Evolutionary conservation across 208 protist genomes (phyloP).

Genomic region (Leishmania lainsoni): DNA sequence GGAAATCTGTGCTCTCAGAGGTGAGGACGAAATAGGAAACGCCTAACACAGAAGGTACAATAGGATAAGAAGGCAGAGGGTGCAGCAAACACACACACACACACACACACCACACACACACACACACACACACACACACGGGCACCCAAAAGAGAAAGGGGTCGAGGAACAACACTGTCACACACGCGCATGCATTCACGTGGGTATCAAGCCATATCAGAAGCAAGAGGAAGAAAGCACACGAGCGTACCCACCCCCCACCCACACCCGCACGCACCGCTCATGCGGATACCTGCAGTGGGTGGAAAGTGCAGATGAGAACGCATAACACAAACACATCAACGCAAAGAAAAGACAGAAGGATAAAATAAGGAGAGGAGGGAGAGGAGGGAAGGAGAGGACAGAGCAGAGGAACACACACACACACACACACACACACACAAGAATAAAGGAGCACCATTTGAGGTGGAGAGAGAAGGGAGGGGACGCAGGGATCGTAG

Average conservation of each 20-base stretch:
- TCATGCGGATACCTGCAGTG: neutral
- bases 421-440: slow-evolving; percentile 14
- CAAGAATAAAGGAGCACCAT: neutral
- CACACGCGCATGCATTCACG: neutral
- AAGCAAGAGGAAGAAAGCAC: neutral
- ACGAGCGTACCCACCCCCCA: neutral
- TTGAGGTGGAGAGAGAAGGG: slow-evolving; percentile 16
- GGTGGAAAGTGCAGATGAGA: neutral
- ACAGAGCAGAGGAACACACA: slow-evolving; percentile 1
- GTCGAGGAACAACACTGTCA: neutral
- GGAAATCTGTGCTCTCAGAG: neutral
- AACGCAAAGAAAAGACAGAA: slow-evolving; percentile 12
- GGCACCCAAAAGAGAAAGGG: neutral
- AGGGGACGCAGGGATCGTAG: neutral
- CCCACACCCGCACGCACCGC: too few relatives aligned
- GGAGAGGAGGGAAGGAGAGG: neutral
- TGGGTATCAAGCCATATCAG: neutral
- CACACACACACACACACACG: neutral
- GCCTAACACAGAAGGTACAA: too few relatives aligned
- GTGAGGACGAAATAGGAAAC: too few relatives aligned
- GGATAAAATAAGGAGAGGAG: neutral
- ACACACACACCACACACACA: neutral
- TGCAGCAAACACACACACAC: neutral
- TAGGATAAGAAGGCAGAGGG: too few relatives aligned
- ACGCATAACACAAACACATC: neutral